Conservation (phyloP, 352 stramenopile species). For the Phytopythium helicoides region DNA sequence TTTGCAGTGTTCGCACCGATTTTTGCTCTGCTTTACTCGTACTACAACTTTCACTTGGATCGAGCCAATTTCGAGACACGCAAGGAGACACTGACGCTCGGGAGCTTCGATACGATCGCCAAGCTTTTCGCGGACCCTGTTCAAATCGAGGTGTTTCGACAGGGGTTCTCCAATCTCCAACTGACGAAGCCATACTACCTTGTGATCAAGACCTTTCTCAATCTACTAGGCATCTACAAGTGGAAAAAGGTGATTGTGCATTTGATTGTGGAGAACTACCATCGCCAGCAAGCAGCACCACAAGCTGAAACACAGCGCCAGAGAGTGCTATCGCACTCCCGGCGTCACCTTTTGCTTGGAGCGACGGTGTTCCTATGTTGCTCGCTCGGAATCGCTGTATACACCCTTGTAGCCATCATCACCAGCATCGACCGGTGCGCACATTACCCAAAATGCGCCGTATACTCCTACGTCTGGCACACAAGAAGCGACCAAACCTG, state of each 20-base stretch:
- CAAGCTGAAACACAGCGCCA: slow-evolving; percentile 9
- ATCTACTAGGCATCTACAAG: slow-evolving; percentile 44
- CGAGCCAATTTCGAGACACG: slow-evolving; percentile 23
- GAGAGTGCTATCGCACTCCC: too few species aligned
- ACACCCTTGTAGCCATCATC: slow-evolving; percentile 21
- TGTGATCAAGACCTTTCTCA: slow-evolving; percentile 35
- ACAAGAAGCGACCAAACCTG: slow-evolving; percentile 13
- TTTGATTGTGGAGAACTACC: slow-evolving; percentile 26
- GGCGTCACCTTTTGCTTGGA: slow-evolving; percentile 26
- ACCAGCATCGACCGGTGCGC: slow-evolving; percentile 27
- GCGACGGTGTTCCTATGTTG: slow-evolving; percentile 39
- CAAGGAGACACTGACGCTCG: slow-evolving; percentile 21
- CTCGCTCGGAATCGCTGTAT: slow-evolving; percentile 25
- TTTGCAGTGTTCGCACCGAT: slow-evolving; percentile 50
- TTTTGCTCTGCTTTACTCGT: slow-evolving; percentile 35
- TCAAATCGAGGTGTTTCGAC: slow-evolving; percentile 32
- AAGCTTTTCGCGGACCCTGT: slow-evolving; percentile 33
- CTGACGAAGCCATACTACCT: slow-evolving; percentile 31
- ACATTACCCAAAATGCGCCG: slow-evolving; percentile 27
- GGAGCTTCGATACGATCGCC: slow-evolving; percentile 34
- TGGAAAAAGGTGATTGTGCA: slow-evolving; percentile 40
- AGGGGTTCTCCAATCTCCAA: slow-evolving; percentile 28
- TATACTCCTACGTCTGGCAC: slow-evolving; percentile 44
- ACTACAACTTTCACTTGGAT: slow-evolving; percentile 40
- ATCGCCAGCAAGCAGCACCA: slow-evolving; percentile 7